Base-by-base conservation (phyloP, 331 rosid genomes). In the Ulmus americana region DNA sequence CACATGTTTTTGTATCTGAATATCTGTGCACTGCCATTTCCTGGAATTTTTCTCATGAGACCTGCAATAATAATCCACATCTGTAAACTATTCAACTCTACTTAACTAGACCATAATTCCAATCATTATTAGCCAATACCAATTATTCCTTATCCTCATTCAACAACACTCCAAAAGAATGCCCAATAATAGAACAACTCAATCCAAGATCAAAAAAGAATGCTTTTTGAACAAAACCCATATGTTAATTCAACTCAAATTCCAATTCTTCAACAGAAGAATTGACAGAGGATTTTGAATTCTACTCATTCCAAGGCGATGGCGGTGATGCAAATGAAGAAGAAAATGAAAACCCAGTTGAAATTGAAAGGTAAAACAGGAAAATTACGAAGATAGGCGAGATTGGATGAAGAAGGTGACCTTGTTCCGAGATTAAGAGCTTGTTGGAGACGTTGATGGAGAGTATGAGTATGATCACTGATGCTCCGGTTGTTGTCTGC, bases 361-460 rank as follows among this genome's bases (percentile, higher is more conserved):
- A 40, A 18, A 50, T 52, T 13, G 59, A 68, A 54, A 45, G 7
- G 0, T 2, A n/a, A 10, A 10, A n/a, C 4, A 28, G 10, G 14
- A 57, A 28, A 41, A 18, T 14, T 4, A 7, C 5, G 14, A 3
- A 53, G 51, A 22, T 12, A 18, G 6, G 10, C 11, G 55, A 11
- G 46, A 55, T 12, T 11, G 39, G 56, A 51, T 4, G 41, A 57
- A 11, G 39, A 67, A n/a, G 6, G 59, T 2, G 44, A 88, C 95
- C 95, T 81, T 73, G 79, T 79, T 52, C 97, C 97, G 6, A 91
- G 88, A 76, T 67, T 84, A 55, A 91, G 84, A 22, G 91, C 81
- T 45, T 91, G 81, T 40, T 70, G 79, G 70, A 91, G 90, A 61
- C 97, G 97, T 18, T 79, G 81, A 64, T 80, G 95, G 73, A 86